Conservation (phyloP, 2,329 filamentous ascomycete genomes). For the Fonsecaea multimorphosa region DNA sequence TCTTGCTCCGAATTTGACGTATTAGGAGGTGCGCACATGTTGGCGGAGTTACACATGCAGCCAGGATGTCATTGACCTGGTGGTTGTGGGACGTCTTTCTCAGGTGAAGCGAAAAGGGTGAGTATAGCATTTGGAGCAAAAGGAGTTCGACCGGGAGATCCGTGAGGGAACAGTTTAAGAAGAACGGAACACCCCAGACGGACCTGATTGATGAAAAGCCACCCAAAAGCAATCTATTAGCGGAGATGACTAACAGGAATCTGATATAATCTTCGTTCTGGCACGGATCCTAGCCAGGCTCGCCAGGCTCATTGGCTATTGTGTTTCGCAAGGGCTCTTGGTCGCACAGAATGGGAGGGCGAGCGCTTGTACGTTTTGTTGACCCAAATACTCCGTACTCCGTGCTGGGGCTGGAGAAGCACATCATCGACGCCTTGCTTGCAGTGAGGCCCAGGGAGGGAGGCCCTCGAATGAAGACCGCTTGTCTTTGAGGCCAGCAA, state of each 20-base stretch:
- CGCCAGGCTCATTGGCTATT: neutral
- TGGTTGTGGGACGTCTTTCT: neutral
- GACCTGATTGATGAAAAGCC: conserved; percentile 2
- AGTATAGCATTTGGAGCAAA: neutral
- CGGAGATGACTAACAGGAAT: conserved; percentile 20
- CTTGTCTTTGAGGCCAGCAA: neutral
- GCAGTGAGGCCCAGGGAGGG: neutral
- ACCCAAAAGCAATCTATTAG: conserved; percentile 10
- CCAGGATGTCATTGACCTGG: neutral
- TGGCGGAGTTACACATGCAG: conserved; percentile 3
- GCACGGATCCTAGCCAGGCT: conserved; percentile 4
- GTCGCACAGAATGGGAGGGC: conserved; percentile 9
- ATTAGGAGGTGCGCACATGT: conserved; percentile 18
- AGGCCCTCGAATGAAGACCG: neutral
- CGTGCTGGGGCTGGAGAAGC: conserved; percentile 9
- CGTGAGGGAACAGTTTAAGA: neutral
- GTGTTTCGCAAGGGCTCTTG: conserved; percentile 3
- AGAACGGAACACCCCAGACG: neutral
- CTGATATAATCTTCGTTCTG: conserved; percentile 22
- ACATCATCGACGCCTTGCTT: conserved; percentile 6
- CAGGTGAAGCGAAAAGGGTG: neutral
- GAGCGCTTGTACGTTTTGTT: neutral
- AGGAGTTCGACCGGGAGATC: neutral
- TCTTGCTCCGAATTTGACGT: conserved; percentile 23
- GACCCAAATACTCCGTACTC: conserved; percentile 3